Percentiles rank a stretch among this genome's conserved stretches.
phyloP scores from a whole-genome alignment of 345 rosid species.

The Microcos paniculata region DNA sequence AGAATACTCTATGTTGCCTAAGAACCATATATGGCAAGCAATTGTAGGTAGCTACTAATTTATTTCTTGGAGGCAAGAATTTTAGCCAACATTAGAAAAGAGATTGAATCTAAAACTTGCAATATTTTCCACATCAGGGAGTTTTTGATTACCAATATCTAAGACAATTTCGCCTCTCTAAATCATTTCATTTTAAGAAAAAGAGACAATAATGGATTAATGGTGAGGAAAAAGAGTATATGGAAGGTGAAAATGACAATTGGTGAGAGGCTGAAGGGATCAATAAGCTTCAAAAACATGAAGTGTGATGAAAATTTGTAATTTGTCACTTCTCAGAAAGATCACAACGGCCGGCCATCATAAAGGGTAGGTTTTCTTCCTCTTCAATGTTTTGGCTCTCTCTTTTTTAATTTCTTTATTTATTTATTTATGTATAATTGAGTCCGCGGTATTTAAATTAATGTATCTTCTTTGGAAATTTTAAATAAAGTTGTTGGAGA shows the following conservation, averaged over 20 bases:
- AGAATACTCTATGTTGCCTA: too few relatives aligned
- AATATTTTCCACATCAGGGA: not conserved
- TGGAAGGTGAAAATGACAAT: not conserved
- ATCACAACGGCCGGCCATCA: not conserved
- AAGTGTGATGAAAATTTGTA: not conserved
- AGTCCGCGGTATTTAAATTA: not conserved
- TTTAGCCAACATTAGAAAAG: not conserved
- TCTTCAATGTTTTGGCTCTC: too few relatives aligned
- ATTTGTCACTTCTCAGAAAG: not conserved
- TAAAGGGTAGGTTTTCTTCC: not conserved
- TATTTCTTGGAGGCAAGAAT: too few relatives aligned
- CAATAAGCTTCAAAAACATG: too few relatives aligned
- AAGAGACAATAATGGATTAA: not conserved
- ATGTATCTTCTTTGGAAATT: not conserved
- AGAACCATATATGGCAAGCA: too few relatives aligned
- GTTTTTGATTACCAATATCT: not conserved
- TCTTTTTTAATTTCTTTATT: not conserved
- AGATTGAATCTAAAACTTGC: not conserved
- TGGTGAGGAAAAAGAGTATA: not conserved
- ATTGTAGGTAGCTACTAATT: too few relatives aligned
- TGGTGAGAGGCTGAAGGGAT: not conserved
- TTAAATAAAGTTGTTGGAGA: not conserved
- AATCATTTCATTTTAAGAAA: not conserved
- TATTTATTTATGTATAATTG: too few relatives aligned
- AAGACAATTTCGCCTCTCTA: not conserved